phyloP scores from a whole-genome alignment of 179 eudicot genomes.

The Amaranthus tricolor region DNA sequence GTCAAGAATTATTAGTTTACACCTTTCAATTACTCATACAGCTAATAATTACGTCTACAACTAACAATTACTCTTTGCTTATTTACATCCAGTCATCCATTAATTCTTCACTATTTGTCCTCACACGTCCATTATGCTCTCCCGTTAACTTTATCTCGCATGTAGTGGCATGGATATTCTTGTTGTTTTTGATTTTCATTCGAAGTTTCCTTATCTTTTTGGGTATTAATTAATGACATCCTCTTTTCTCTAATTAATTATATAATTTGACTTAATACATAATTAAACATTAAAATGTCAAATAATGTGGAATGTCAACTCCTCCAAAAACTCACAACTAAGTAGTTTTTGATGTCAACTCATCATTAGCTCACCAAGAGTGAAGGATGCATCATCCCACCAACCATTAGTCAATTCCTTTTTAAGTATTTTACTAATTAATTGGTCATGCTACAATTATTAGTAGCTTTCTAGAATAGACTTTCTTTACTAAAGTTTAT shows the following conservation, averaged over 20 bases:
- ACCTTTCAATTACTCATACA: no score
- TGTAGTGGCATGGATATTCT: not conserved
- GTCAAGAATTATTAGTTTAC: no score
- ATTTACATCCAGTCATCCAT: no score
- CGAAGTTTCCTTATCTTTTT: no score
- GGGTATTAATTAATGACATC: no score
- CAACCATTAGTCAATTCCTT: not conserved
- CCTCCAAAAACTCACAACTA: not conserved
- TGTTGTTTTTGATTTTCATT: not conserved
- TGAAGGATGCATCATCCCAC: not conserved
- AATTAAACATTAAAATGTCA: not conserved
- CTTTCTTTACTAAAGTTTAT: not conserved
- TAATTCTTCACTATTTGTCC: not conserved
- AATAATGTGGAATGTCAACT: not conserved
- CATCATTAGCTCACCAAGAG: not conserved
- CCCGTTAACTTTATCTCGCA: no score
- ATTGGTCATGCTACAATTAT: not conserved
- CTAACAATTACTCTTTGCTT: no score
- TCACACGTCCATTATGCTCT: not conserved
- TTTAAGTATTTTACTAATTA: conserved; percentile 3
- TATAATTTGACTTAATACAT: no score
- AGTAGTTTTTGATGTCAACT: conserved; percentile 6
- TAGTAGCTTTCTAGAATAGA: not conserved
- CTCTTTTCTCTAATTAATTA: no score
- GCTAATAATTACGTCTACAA: no score